Conservation (phyloP, 768 basidiomycete genomes). For the Suillus bovinus region DNA sequence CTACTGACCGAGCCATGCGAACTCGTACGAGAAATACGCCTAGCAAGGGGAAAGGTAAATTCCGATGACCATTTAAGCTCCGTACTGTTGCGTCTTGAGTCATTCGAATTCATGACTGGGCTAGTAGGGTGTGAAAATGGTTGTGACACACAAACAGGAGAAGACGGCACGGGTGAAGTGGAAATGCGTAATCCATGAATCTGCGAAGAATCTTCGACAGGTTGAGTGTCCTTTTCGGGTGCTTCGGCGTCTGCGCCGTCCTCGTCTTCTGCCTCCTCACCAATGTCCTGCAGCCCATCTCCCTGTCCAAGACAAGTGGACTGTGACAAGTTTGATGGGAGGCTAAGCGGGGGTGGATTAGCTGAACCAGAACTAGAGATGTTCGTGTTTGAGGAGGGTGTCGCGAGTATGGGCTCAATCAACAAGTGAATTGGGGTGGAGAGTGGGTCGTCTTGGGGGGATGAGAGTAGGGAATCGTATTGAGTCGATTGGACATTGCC, state of each 20-base stretch:
- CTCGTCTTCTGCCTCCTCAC: slow-evolving; percentile 49
- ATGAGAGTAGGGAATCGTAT: slow-evolving; percentile 13
- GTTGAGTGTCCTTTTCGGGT: slow-evolving; percentile 20
- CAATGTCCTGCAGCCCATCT: slow-evolving; percentile 55
- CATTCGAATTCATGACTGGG: slow-evolving; percentile 17
- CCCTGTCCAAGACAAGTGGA: slow-evolving; percentile 26
- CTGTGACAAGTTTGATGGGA: slow-evolving; percentile 33
- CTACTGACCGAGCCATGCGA: slow-evolving; percentile 29
- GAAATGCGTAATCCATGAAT: slow-evolving; percentile 62
- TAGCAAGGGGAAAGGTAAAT: slow-evolving; percentile 19
- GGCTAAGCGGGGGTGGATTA: slow-evolving; percentile 41
- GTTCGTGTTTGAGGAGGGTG: slow-evolving; percentile 24
- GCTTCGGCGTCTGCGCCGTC: slow-evolving; percentile 32
- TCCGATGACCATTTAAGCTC: slow-evolving; percentile 29
- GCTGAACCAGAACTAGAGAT: slow-evolving; percentile 20
- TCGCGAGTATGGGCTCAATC: slow-evolving; percentile 58
- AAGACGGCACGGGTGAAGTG: slow-evolving; percentile 40
- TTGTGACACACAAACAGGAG: slow-evolving; percentile 26
- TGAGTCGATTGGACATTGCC: not conserved
- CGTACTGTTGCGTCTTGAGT: slow-evolving; percentile 22
- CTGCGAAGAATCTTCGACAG: slow-evolving; percentile 31
- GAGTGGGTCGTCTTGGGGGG: slow-evolving; percentile 13
- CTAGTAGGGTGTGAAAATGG: slow-evolving; percentile 25
- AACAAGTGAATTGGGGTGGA: not conserved
- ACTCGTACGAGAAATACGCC: slow-evolving; percentile 24